Base-by-base conservation (phyloP, 148 eudicot genomes). In the Rhododendron ovatum region DNA sequence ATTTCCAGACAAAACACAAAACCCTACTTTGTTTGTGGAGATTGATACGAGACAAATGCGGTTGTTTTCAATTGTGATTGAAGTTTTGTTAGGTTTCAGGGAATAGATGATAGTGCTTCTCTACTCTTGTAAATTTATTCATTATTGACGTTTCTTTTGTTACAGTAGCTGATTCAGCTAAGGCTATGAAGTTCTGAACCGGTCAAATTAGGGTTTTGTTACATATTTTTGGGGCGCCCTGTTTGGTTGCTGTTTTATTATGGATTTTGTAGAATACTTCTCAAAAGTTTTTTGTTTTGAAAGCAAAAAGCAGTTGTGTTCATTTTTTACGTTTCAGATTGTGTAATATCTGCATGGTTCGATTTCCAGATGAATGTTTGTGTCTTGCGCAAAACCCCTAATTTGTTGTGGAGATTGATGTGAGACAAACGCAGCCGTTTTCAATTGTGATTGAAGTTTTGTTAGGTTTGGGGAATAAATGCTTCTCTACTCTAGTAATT, bases 351-450 rank as follows among this genome's bases (percentile, higher is more conserved):
- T 2, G 57, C 7, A 33, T 5, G 11, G 41, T 28, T 28, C 28
- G 57, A 83, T 41, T 67, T 37, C 17, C 41, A n/a, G 78, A 45
- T 15, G 39, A 43, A 28, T 28, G 57, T 14, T 15, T 43, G 26
- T 18, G 39, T 43, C 48, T 45, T 69, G 59, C 24, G 7, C 14
- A 69, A 9, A 83, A 86, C 71, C 84, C 87, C 84, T 71, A 81
- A 48, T 41, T 71, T 81, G 41, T 41, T 51, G 43, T 39, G 43
- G 43, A 39, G 43, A 39, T 5, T 39, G 6, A 39, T 18, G 43
- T 26, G 30, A 61, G 43, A n/a, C 57, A 2, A 55, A 28, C 17
- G 17, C 18, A 18, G 82, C 17, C 8, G 45, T 59, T 71, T 39
- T 80, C 15, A 59, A 12, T 45, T 45, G 48, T 45, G 13, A 9